phyloP scores from a whole-genome alignment of 2,329 filamentous ascomycete species.

The Spiromastix sp. region DNA sequence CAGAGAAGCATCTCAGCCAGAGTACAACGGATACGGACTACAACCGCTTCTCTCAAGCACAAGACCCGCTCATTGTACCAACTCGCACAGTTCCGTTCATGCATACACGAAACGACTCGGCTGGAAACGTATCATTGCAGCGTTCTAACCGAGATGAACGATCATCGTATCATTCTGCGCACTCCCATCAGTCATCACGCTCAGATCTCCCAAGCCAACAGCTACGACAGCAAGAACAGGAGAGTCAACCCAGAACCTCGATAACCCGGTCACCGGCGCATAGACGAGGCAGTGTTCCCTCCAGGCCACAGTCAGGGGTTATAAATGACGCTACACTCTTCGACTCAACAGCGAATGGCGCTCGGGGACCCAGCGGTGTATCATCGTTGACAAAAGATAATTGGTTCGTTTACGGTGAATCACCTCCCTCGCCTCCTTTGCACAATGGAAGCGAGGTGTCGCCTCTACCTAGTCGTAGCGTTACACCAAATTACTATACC shows the following conservation, averaged over 20 bases:
- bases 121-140: constrained; percentile 45
- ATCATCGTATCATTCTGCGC: constrained; percentile 41
- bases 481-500: constrained; percentile 10
- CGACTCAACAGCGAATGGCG: constrained; percentile 13
- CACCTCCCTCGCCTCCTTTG: constrained; percentile 19
- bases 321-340: constrained; percentile 20
- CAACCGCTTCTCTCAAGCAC: constrained; percentile 26
- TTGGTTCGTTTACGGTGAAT: constrained; percentile 31
- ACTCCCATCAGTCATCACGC: constrained; percentile 22
- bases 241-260: constrained; percentile 20
- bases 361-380: constrained; percentile 24
- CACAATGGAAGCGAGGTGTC: constrained; percentile 1
- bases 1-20: constrained; percentile 52
- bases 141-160: constrained; percentile 34
- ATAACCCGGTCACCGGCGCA: constrained; percentile 18
- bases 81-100: constrained; percentile 60
- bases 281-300: constrained; percentile 19
- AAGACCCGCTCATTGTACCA: constrained; percentile 33
- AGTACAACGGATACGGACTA: constrained; percentile 34
- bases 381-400: constrained; percentile 26
- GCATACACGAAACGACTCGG: constrained; percentile 60
- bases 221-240: constrained; percentile 19
- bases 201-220: constrained; percentile 23
- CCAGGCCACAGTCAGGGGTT: constrained; percentile 22
- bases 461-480: neutral